A percentile compares a stretch with the other conserved stretches of the same genome.
Conservation (phyloP, 208 protist genomes). For the Wallacemonas sp. region DNA sequence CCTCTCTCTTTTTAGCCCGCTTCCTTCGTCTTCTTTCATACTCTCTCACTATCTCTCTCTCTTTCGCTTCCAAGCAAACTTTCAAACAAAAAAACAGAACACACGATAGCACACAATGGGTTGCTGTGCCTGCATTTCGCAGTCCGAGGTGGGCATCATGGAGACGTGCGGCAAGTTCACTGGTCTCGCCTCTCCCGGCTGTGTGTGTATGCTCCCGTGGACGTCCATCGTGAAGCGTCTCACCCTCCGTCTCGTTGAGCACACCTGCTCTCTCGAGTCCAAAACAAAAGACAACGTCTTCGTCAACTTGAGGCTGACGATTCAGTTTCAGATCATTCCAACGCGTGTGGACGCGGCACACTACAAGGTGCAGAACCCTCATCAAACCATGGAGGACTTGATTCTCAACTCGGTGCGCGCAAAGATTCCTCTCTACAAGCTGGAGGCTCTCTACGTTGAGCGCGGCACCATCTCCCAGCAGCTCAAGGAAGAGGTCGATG, state of each 20-base stretch:
- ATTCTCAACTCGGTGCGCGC: slow-evolving; percentile 71
- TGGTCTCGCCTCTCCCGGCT: slow-evolving; percentile 48
- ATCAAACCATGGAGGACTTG: slow-evolving; percentile 53
- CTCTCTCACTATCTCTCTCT: slow-evolving; percentile 10
- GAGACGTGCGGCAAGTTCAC: slow-evolving; percentile 69
- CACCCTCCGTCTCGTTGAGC: slow-evolving; percentile 51
- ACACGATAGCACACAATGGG: slow-evolving; percentile 23
- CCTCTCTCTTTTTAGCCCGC: too few species aligned
- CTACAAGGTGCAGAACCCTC: slow-evolving; percentile 49
- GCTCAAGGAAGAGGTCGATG: slow-evolving; percentile 68
- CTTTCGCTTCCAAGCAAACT: background rate
- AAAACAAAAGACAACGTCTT: slow-evolving; percentile 93
- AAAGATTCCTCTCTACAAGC: slow-evolving; percentile 74
- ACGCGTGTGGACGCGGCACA: slow-evolving; percentile 37
- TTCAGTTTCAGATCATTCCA: slow-evolving; percentile 59
- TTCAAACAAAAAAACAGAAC: background rate
- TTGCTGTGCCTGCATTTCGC: slow-evolving; percentile 44
- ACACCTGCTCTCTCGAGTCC: slow-evolving; percentile 41
- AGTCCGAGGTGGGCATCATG: slow-evolving; percentile 62
- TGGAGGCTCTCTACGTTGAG: slow-evolving; percentile 78
- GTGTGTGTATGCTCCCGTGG: slow-evolving; percentile 57
- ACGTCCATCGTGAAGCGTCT: slow-evolving; percentile 28
- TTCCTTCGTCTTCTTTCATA: slow-evolving; percentile 8
- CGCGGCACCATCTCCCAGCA: slow-evolving; percentile 75
- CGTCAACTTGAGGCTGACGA: slow-evolving; percentile 48